Base-by-base conservation (phyloP, 768 basidiomycete genomes). In the Botryobasidium botryosum region DNA sequence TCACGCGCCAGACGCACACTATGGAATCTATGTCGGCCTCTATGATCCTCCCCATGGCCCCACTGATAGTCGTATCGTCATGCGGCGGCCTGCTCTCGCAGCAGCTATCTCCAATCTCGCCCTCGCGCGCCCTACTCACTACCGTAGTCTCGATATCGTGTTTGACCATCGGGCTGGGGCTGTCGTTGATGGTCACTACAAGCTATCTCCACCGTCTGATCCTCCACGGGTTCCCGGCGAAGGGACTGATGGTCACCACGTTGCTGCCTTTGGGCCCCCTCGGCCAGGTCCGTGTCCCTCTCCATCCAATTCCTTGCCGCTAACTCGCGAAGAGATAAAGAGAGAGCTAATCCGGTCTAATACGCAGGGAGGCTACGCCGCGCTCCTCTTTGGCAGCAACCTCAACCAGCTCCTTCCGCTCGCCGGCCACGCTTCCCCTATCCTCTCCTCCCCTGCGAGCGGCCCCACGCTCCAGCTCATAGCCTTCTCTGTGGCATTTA, bases 31-130 rank as follows among this genome's bases (percentile, higher is more conserved):
- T 83, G 68, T 73, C 74, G 0, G 61, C 75, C 20, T 57, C 66
- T 18, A 85, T 82, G 81, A 62, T 85, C 6, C 73, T 86, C 25
- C 84, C 84, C 0, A 70, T 82, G 8, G 77, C 86, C 3, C 72
- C 82, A 0, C 66, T 78, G 13, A 69, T 79, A 35, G 83, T 86
- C 55, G 72, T 71, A 1, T 67, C 79, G 1, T 77, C 83, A 1
- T 64, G 74, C 0, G 82, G 82, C 1, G 77, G 69, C 1, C 58
- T 76, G 33, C 57, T 85, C 20, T 72, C 74, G 23, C 28, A 32
- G 5, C 39, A 5, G 46, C n/a, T n/a, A n/a, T n/a, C n/a, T n/a
- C n/a, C n/a, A n/a, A n/a, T n/a, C n/a, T n/a, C n/a, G n/a, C n/a
- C n/a, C n/a, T n/a, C n/a, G n/a, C 59, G 68, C 49, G 77, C 78